Evolutionary conservation across 164 flowering plant genomes (phyloP).

Genomic region (Macadamia tetraphylla): DNA sequence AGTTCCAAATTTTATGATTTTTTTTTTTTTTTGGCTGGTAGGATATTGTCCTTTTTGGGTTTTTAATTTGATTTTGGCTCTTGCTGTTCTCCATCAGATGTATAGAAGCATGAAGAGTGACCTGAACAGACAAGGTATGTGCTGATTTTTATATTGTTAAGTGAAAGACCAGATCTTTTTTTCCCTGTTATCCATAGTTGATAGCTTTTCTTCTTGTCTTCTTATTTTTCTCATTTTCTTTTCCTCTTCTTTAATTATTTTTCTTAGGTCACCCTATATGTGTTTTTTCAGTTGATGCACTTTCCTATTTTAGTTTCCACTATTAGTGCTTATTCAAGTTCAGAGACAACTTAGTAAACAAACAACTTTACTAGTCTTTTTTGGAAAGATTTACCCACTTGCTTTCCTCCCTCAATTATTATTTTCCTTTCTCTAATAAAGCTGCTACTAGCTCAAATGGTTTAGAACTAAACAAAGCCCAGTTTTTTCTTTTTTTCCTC

Average conservation of each 20-base stretch:
- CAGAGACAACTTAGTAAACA: slow-evolving; percentile 8
- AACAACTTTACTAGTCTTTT: slow-evolving; percentile 3
- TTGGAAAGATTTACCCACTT: background rate
- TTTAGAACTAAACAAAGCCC: slow-evolving; percentile 5
- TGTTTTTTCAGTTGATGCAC: background rate
- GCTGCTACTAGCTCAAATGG: slow-evolving; percentile 13
- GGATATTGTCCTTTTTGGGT: background rate
- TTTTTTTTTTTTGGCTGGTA: background rate
- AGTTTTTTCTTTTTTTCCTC: background rate
- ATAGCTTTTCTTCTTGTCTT: background rate
- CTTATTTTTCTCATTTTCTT: background rate
- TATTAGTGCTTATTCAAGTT: slow-evolving; percentile 16
- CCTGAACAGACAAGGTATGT: slow-evolving; percentile 41
- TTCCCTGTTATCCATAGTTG: background rate
- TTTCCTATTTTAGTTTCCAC: slow-evolving; percentile 16
- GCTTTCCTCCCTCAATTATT: slow-evolving; percentile 18
- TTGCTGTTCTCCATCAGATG: slow-evolving; percentile 42
- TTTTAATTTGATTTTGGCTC: slow-evolving; percentile 8
- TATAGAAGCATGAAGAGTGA: slow-evolving; percentile 70
- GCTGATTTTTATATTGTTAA: too few relatives aligned
- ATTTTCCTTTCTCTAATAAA: slow-evolving; percentile 5
- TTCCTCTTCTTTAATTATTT: background rate
- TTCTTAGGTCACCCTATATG: background rate
- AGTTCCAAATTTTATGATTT: background rate
- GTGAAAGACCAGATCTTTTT: too few relatives aligned